Percentiles rank a stretch among this genome's conserved stretches.
phyloP scores from a whole-genome alignment of 1,284 basidiomycete genomes.

The Stereum hirsutum region DNA sequence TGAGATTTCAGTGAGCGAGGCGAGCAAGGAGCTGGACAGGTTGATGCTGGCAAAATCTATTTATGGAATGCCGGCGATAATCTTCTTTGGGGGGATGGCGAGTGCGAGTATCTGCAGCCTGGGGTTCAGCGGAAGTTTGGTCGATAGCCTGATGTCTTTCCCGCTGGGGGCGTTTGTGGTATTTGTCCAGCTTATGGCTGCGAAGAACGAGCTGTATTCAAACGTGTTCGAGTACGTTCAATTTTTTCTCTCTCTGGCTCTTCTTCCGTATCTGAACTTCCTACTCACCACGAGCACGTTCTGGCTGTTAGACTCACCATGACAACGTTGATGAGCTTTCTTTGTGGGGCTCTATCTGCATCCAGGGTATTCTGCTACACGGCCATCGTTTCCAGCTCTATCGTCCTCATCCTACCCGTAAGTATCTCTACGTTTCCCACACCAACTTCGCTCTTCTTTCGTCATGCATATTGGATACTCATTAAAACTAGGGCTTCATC shows the following conservation, averaged over 20 bases:
- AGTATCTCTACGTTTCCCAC: too few species aligned
- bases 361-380: conserved; percentile 76
- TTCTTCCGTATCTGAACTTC: neutral
- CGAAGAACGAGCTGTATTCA: conserved; percentile 75
- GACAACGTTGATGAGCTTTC: conserved; percentile 72
- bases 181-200: conserved; percentile 65
- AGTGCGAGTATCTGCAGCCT: conserved; percentile 72
- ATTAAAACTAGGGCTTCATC: too few species aligned
- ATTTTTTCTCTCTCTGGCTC: neutral
- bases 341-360: conserved; percentile 71
- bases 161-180: conserved; percentile 77
- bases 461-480: too few species aligned
- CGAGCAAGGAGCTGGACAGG: conserved; percentile 62
- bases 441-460: too few species aligned
- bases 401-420: conserved; percentile 85
- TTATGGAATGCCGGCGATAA: conserved; percentile 59
- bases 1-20: conserved; percentile 74
- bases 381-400: conserved; percentile 74
- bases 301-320: conserved; percentile 73
- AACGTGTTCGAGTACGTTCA: conserved; percentile 76
- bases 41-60: conserved; percentile 64
- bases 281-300: too few species aligned
- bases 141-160: conserved; percentile 70
- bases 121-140: conserved; percentile 68
- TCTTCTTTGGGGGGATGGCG: conserved; percentile 77